These are phyloP conservation scores for Helichrysum umbraculigerum DNA, from an alignment of 129 eudicot genomes.

Conservation along the genomic window DNA sequence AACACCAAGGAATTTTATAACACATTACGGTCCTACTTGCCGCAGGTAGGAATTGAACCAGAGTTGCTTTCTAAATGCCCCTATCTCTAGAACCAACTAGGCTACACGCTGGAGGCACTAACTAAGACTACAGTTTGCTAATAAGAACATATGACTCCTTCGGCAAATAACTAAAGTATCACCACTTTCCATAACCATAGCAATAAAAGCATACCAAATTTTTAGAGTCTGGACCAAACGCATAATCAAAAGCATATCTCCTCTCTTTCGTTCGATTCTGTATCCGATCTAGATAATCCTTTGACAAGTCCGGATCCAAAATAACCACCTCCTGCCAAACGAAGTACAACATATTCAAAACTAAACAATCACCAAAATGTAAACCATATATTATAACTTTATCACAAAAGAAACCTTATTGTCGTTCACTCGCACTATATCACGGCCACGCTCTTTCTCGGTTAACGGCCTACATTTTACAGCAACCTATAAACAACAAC, in stretches of 20 bases:
- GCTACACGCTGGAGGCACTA: too few species aligned
- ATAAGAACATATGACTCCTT: background rate
- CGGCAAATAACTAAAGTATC: background rate
- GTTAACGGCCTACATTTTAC: conserved; percentile 83
- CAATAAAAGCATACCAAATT: conserved; percentile 17
- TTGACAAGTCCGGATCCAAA: conserved; percentile 90
- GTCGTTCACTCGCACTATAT: conserved; percentile 66
- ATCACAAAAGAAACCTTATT: conserved; percentile 45
- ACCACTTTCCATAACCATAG: conserved; percentile 14
- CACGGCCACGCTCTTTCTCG: conserved; percentile 69
- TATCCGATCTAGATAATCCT: conserved; percentile 79
- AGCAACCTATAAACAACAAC: conserved; percentile 66
- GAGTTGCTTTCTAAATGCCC: too few species aligned
- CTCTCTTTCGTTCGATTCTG: conserved; percentile 87
- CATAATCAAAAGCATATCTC: conserved; percentile 72
- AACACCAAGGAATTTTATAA: too few species aligned
- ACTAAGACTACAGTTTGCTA: too few species aligned
- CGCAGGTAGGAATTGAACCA: too few species aligned
- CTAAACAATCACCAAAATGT: conserved; percentile 5
- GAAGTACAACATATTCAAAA: conserved; percentile 3
- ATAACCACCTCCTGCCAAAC: conserved; percentile 66
- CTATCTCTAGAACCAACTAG: too few species aligned
- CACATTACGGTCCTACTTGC: too few species aligned
- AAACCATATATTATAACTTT: background rate
- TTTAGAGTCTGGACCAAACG: conserved; percentile 55